Conservation (phyloP, 2,329 filamentous ascomycete genomes). For the Intubia oerlemansii region DNA sequence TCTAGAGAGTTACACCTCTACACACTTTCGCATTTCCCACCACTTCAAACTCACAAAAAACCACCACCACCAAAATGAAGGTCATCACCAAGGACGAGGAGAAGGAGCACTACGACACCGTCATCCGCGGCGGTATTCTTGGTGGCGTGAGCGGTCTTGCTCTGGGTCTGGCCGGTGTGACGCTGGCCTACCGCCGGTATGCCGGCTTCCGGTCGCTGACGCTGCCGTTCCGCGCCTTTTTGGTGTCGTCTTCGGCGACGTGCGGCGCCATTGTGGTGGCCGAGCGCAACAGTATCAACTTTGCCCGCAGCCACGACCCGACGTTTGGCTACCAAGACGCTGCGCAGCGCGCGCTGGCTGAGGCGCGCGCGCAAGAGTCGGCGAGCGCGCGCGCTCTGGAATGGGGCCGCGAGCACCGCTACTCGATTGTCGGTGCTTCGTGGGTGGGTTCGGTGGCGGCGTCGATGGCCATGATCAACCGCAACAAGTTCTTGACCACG, state of each 20-base stretch:
- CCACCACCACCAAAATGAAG: conserved; percentile 76
- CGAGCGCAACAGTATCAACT: conserved; percentile 44
- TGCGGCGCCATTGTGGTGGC: conserved; percentile 78
- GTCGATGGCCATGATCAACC: conserved; percentile 53
- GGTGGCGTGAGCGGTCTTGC: conserved; percentile 50
- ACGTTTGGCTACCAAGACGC: conserved; percentile 44
- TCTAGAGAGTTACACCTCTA: too few relatives aligned
- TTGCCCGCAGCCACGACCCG: conserved; percentile 49
- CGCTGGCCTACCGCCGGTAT: conserved; percentile 49
- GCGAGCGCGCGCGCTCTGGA: conserved; percentile 38
- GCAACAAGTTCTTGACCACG: conserved; percentile 52
- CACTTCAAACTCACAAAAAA: too few relatives aligned
- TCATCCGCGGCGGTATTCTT: conserved; percentile 56
- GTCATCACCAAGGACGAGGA: conserved; percentile 89
- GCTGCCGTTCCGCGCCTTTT: conserved; percentile 75
- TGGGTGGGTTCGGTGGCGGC: conserved; percentile 68
- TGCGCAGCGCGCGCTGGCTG: conserved; percentile 31
- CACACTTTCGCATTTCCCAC: too few relatives aligned
- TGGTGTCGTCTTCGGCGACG: conserved; percentile 62
- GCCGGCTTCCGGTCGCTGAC: conserved; percentile 63
- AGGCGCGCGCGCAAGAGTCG: conserved; percentile 33
- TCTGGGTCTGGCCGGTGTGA: conserved; percentile 44
- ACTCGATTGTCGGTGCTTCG: conserved; percentile 61
- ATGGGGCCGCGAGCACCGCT: conserved; percentile 64
- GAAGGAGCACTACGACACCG: conserved; percentile 58